Percentiles rank a stretch among this genome's conserved stretches.
These are phyloP conservation scores for Aureobasidium sp. DNA, from an alignment of 2,329 filamentous ascomycete species.

Conservation along the genomic window DNA sequence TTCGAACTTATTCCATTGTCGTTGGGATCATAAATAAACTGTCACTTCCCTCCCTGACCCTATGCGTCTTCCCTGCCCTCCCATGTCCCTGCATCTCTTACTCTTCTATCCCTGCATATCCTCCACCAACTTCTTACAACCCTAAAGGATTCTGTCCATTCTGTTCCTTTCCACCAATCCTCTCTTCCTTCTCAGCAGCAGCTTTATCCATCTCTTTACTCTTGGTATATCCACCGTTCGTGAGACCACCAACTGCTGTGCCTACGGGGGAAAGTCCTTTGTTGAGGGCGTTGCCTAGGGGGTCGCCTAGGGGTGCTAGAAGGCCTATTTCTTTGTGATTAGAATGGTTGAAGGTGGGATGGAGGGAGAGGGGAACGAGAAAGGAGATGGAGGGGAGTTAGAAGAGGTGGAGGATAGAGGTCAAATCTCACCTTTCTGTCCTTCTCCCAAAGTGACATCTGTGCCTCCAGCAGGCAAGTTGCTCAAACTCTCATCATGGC, in stretches of 20 bases:
- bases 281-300: conserved; percentile 36
- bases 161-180: conserved; percentile 39
- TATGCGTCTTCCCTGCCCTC: too few relatives aligned
- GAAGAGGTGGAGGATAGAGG: background rate
- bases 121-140: conserved; percentile 25
- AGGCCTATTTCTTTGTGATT: conserved; percentile 12
- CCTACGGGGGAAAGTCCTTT: conserved; percentile 35
- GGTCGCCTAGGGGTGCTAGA: conserved; percentile 36
- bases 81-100: too few relatives aligned
- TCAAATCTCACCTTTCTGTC: conserved; percentile 6
- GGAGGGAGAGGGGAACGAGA: background rate
- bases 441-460: conserved; percentile 7
- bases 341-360: too few relatives aligned
- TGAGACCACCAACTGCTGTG: conserved; percentile 28
- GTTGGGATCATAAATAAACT: too few relatives aligned
- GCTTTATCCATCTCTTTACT: conserved; percentile 19
- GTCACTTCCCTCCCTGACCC: too few relatives aligned
- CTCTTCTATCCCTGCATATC: too few relatives aligned
- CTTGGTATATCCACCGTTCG: conserved; percentile 17
- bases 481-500: conserved; percentile 9
- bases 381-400: background rate
- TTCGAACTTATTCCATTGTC: too few relatives aligned
- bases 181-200: conserved; percentile 27
- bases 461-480: conserved; percentile 11
- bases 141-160: conserved; percentile 39